Evolutionary conservation across 129 eudicot species (phyloP), one percentile per base, ranked within the genome.

Genomic region (Cynara cardunculus): DNA sequence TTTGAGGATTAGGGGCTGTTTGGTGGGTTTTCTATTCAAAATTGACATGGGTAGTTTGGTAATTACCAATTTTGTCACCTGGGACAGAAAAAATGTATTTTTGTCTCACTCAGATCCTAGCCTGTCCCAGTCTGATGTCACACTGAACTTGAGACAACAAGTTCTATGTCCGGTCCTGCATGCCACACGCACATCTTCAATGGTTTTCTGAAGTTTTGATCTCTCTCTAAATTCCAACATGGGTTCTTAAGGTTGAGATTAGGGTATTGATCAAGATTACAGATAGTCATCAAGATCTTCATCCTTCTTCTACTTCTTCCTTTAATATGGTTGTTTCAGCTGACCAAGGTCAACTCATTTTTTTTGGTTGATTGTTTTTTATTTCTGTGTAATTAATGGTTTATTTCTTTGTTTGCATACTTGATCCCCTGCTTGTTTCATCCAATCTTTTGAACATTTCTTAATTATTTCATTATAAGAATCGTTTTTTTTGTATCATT

Each of bases 291-390:
- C 19, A 27, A 26, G 27, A 65, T 73, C 79, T 73, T 81, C 68
- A 65, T 80, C 56, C 26, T 81, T 10, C 44, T 69, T 64, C 68
- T 80, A 1, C 78, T 72, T 80, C 73, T 81, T 81, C 75, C 72
- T 73, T 81, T n/a, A n/a, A n/a, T n/a, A n/a, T 81, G 79, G 72
- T 22, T 64, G 79, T 28, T 73, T 73, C 79, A 26, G 79, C 79
- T 39, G 79, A 81, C n/a, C n/a, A n/a, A n/a, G n/a, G n/a, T n/a
- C n/a, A n/a, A n/a, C n/a, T n/a, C n/a, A n/a, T n/a, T n/a, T n/a
- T n/a, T n/a, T n/a, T n/a, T n/a, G n/a, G n/a, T n/a, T n/a, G n/a
- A n/a, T n/a, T n/a, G n/a, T n/a, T n/a, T n/a, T n/a, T n/a, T n/a
- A n/a, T n/a, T n/a, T n/a, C n/a, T n/a, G n/a, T n/a, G n/a, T n/a